Conservation (phyloP, 2,329 filamentous ascomycete species). For the Clarireedia hainanense region DNA sequence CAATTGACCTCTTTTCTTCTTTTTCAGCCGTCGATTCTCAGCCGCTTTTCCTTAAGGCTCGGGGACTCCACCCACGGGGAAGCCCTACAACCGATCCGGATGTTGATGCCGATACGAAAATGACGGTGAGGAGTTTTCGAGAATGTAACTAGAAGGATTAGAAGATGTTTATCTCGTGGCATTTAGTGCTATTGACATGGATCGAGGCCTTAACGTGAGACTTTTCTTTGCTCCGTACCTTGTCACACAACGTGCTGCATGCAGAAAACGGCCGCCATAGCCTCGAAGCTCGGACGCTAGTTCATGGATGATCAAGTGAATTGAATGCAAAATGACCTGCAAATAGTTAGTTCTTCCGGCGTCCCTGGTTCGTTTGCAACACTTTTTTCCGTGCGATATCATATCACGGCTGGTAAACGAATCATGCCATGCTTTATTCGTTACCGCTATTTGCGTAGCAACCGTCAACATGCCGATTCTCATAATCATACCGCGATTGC, state of each 20-base stretch:
- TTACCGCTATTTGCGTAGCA: neutral
- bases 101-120: neutral
- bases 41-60: no score
- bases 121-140: conserved; percentile 4
- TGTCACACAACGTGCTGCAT: conserved; percentile 3
- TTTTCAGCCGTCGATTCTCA: no score
- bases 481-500: neutral
- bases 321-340: neutral
- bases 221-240: neutral
- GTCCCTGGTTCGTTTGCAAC: no score
- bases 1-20: no score
- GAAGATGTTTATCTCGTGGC: conserved; percentile 1
- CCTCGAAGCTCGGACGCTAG: neutral
- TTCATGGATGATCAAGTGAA: neutral
- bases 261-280: conserved; percentile 7
- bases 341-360: neutral
- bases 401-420: no score
- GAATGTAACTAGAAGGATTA: conserved; percentile 2
- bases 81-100: neutral
- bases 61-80: neutral
- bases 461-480: neutral
- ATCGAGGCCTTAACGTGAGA: neutral
- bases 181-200: neutral
- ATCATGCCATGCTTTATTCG: neutral
- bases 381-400: no score